phyloP scores from a whole-genome alignment of 1,139 yeast species.

The Magnusiomyces suaveolens region DNA sequence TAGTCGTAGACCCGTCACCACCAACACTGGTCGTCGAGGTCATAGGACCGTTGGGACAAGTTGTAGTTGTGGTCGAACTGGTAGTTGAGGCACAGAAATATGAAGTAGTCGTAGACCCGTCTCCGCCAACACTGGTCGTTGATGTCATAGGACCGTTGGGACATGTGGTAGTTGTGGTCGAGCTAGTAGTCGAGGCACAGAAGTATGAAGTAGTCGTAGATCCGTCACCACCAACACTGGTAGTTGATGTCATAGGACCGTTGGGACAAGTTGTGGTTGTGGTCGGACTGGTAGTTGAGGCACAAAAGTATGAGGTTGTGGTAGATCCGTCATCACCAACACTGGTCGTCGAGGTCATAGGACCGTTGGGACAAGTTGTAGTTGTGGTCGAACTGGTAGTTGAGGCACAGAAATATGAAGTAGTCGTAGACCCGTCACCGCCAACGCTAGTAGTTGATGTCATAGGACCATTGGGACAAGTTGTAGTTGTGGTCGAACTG shows the following conservation, averaged over 20 bases:
- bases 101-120: background rate
- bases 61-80: conserved; percentile 18
- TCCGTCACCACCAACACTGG: background rate
- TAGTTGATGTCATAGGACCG: background rate
- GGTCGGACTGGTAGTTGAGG: conserved; percentile 16
- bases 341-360: background rate
- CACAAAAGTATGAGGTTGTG: too few relatives aligned
- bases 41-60: background rate
- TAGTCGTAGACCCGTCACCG: background rate
- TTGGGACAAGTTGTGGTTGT: conserved; percentile 14
- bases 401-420: background rate
- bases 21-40: background rate
- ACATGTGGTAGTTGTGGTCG: background rate
- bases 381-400: background rate
- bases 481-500: background rate
- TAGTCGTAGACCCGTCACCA: background rate
- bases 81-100: too few relatives aligned
- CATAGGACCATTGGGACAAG: background rate
- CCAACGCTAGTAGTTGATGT: background rate
- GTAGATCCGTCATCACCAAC: background rate
- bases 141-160: background rate
- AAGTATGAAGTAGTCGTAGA: background rate
- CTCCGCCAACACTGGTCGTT: background rate
- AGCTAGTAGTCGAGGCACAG: background rate
- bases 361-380: background rate